Percentiles rank a stretch among this genome's conserved stretches.
phyloP scores from a whole-genome alignment of 1,284 basidiomycete genomes.

The Malassezia globosa region DNA sequence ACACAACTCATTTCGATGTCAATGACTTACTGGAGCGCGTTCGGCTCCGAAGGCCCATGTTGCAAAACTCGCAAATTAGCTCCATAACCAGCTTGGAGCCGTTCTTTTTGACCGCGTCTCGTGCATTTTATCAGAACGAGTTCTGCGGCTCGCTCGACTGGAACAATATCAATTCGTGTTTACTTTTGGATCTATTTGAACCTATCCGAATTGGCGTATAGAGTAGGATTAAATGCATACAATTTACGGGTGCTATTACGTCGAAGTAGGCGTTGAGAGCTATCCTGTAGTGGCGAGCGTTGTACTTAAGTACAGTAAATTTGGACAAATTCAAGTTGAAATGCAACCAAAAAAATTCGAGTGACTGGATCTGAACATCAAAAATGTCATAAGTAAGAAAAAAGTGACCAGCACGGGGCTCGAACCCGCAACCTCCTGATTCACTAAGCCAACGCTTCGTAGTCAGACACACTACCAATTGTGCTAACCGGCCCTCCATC shows the following conservation, averaged over 20 bases:
- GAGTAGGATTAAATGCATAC: neutral
- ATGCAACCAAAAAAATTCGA: too few species aligned
- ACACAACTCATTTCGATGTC: neutral
- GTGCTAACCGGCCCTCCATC: constrained; percentile 20
- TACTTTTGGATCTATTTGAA: constrained; percentile 30
- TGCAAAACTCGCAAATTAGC: constrained; percentile 2
- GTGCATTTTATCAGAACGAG: constrained; percentile 7
- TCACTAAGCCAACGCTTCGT: constrained; percentile 8
- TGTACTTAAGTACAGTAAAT: neutral
- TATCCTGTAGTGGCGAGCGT: neutral
- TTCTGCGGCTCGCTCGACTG: constrained; percentile 5
- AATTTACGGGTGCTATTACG: neutral
- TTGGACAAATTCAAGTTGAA: too few species aligned
- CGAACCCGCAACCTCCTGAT: constrained; percentile 26
- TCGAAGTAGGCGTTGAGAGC: too few species aligned
- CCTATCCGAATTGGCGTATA: neutral
- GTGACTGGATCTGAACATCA: too few species aligned
- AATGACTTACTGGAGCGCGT: neutral
- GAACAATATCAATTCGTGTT: constrained; percentile 21
- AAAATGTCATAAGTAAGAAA: too few species aligned
- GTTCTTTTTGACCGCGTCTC: constrained; percentile 17
- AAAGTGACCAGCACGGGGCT: constrained; percentile 22
- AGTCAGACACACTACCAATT: constrained; percentile 25
- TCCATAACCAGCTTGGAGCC: constrained; percentile 8
- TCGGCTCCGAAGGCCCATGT: neutral